Evolutionary conservation across 441 rosid species (phyloP).

Genomic region (Hypseocharis bilobata): DNA sequence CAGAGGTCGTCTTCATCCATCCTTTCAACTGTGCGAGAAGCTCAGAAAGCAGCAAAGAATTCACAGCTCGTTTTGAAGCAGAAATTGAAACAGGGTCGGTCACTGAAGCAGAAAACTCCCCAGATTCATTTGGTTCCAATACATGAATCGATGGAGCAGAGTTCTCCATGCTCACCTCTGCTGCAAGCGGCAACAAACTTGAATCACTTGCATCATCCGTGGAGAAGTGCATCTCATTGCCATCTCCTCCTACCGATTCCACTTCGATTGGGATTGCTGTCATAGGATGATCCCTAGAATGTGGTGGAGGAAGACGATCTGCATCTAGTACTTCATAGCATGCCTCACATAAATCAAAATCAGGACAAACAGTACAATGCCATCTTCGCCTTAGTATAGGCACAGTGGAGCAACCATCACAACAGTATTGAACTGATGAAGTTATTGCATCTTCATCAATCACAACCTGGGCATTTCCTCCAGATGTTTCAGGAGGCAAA

Average conservation of each 20-base stretch:
- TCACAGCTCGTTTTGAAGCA: conserved; percentile 90
- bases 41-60: conserved; percentile 89
- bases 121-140: conserved; percentile 82
- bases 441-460: conserved; percentile 95
- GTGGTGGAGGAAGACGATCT: conserved; percentile 87
- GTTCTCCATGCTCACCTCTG: conserved; percentile 42
- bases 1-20: conserved; percentile 90
- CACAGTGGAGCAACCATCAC: conserved; percentile 99
- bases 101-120: conserved; percentile 70
- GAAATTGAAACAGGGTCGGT: conserved; percentile 80
- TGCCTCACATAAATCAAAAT: conserved; percentile 96
- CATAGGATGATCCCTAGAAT: conserved; percentile 96
- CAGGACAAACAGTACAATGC: conserved; percentile 99
- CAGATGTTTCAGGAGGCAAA: conserved; percentile 51
- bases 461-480: conserved; percentile 72
- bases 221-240: conserved; percentile 75
- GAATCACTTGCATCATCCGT: conserved; percentile 63
- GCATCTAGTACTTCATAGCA: conserved; percentile 89
- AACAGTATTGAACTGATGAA: conserved; percentile 96
- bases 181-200: conserved; percentile 41
- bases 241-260: conserved; percentile 83
- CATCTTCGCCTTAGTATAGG: conserved; percentile 95
- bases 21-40: conserved; percentile 90
- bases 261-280: conserved; percentile 93
- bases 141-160: conserved; percentile 91